Base-by-base conservation (phyloP, 805 yeast species). In the Millerago galiae region DNA sequence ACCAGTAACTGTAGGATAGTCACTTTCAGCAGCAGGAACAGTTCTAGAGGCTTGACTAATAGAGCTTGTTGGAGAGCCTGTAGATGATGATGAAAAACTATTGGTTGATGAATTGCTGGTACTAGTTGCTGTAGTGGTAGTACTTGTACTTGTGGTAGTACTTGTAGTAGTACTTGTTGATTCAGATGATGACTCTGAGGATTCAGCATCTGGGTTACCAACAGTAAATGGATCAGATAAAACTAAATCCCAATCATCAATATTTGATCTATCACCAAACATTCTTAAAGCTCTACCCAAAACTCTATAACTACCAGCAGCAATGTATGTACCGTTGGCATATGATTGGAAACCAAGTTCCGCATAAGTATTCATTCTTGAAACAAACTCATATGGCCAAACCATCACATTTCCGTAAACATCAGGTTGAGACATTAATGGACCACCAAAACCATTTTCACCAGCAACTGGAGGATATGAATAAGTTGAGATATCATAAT, bases 271-370 rank as follows among this genome's bases (percentile, higher is more conserved):
- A 9, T 31, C 37, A 35, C 51, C 51, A 21, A 45, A 45, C 27
- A 37, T 38, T 26, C 21, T 47, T 13, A 47, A 26, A 2, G 45
- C 41, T 34, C 51, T 45, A 12, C 37, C 11, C 2, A 47, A 35
- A 9, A 47, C 10, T 42, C 46, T 45, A 41, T 45, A 47, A 10
- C 30, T 26, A 33, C 51, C 51, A 5, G 47, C 10, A 24, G 51
- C 42, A 17, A 48, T 37, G 12, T 9, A 21, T 14, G 48, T 35
- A 18, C 48, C 48, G 32, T 47, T 47, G 5, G 42, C 41, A 26
- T 37, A 47, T 5, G 41, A 24, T 31, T 38, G 38, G 42, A 44
- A 47, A 14, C 38, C 37, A 11, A 39, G 1, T 10, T 36, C 34
- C 16, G 15, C 18, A 10, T 21, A 15, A 13, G 11, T 8, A 35